Base-by-base conservation (phyloP, 345 rosid genomes). In the Acer saccharum region DNA sequence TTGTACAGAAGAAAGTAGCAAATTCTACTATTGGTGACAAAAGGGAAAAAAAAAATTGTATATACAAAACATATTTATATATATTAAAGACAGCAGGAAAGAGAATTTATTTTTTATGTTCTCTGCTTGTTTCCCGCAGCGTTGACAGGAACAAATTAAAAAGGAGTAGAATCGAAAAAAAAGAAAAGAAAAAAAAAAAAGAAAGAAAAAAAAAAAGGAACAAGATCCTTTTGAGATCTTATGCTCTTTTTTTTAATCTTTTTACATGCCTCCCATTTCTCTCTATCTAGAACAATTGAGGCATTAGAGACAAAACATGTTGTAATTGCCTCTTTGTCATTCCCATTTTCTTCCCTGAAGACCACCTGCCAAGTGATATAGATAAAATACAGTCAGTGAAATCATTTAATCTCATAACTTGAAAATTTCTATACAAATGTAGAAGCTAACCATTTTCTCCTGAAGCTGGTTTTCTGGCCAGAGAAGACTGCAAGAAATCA, bases 111-210 rank as follows among this genome's bases (percentile, higher is more conserved):
- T 77, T 70, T 80, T 73, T 14, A 44, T 78, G 66, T 50, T 77
- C 58, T 75, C 80, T 72, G 71, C 81, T 78, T 83, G 88, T 88
- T 88, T 84, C 87, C 91, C 85, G 71, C 84, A 74, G 81, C 81
- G 76, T 68, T 84, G 89, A 84, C 89, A 86, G 78, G 84, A 86
- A 78, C 58, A 76, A 62, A 84, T 69, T 67, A 66, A 58, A 7
- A 83, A 78, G 75, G 61, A 82, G 81, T 52, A 54, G 83, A 81
- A 76, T 21, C 39, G 35, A 65, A 77, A 48, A 58, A 69, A 27
- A 10, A 20, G 46, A 29, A 66, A 76, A 1, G 16, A 57, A 79
- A 64, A 73, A 75, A 78, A 65, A 55, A 13, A 16, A 44, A 83
- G 0, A 29, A 35, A 35, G 39, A 35, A 35, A 78, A 75, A 70